Evolutionary conservation across 805 yeast species (phyloP).

Genomic region (Scheffersomyces coipomensis): DNA sequence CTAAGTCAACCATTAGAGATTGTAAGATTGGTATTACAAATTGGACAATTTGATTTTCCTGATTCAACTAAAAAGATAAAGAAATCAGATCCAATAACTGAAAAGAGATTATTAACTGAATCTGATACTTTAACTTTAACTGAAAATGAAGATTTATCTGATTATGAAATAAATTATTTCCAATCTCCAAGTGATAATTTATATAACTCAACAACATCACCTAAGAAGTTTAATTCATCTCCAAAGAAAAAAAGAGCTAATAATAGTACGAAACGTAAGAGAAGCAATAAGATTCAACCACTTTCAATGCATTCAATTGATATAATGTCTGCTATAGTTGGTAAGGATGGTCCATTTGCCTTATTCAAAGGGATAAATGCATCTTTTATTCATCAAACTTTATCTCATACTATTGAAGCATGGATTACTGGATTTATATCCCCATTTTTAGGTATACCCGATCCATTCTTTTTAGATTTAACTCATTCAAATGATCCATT

Average conservation of each 20-base stretch:
- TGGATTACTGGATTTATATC: slow-evolving; percentile 90
- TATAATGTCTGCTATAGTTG: slow-evolving; percentile 59
- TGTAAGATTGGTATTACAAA: slow-evolving; percentile 73
- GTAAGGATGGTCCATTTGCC: slow-evolving; percentile 72
- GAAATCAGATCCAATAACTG: slow-evolving; percentile 4
- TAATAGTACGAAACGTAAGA: slow-evolving; percentile 3
- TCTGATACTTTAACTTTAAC: slow-evolving; percentile 1
- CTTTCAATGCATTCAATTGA: slow-evolving; percentile 61
- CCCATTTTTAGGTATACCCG: slow-evolving; percentile 79
- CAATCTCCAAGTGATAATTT: slow-evolving; percentile 13
- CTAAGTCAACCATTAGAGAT: slow-evolving; percentile 89
- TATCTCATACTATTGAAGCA: slow-evolving; percentile 76
- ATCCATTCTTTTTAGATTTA: slow-evolving; percentile 81
- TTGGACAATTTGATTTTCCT: slow-evolving; percentile 56
- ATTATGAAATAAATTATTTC: slow-evolving; percentile 36
- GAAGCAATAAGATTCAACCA: slow-evolving; percentile 46
- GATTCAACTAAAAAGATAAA: slow-evolving; percentile 11
- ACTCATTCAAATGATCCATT: slow-evolving; percentile 77
- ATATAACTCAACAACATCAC: neutral
- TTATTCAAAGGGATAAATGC: slow-evolving; percentile 75
- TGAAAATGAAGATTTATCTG: slow-evolving; percentile 16
- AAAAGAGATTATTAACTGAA: slow-evolving; percentile 1
- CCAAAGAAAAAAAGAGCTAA: neutral
- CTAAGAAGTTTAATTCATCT: neutral
- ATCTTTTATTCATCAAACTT: slow-evolving; percentile 72